Conservation (phyloP, 2,329 filamentous ascomycete genomes). For the Pseudogymnoascus sp. region DNA sequence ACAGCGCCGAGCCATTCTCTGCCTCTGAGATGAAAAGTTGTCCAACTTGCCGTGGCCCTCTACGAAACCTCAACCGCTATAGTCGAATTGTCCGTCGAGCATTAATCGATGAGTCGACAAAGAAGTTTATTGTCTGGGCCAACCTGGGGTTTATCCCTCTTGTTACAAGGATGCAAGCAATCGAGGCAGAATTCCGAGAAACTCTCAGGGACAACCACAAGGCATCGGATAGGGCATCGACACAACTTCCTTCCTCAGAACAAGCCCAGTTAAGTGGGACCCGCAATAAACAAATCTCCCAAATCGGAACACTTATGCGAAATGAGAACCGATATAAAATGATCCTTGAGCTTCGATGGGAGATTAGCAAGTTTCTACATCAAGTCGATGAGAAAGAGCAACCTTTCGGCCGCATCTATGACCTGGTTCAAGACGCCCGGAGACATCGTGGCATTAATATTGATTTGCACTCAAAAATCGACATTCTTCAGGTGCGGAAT, state of each 20-base stretch:
- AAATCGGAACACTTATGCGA: constrained; percentile 19
- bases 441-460: constrained; percentile 22
- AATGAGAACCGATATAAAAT: constrained; percentile 20
- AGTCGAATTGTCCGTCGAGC: constrained; percentile 53
- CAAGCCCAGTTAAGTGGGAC: constrained; percentile 17
- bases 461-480: constrained; percentile 23
- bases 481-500: constrained; percentile 31
- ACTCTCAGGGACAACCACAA: constrained; percentile 9
- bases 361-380: constrained; percentile 27
- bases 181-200: constrained; percentile 19
- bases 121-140: constrained; percentile 54
- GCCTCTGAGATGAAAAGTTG: constrained; percentile 45
- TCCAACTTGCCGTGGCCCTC: constrained; percentile 50
- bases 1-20: constrained; percentile 41
- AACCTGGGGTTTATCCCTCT: constrained; percentile 28
- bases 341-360: constrained; percentile 25
- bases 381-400: constrained; percentile 33
- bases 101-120: constrained; percentile 54
- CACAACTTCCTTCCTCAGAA: constrained; percentile 13
- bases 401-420: constrained; percentile 31
- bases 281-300: constrained; percentile 22
- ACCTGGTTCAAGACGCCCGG: constrained; percentile 29
- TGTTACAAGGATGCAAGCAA: constrained; percentile 20
- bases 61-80: constrained; percentile 53
- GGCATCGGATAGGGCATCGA: constrained; percentile 14